phyloP scores from a whole-genome alignment of 306 rosid species.

The Fragaria ananassa region DNA sequence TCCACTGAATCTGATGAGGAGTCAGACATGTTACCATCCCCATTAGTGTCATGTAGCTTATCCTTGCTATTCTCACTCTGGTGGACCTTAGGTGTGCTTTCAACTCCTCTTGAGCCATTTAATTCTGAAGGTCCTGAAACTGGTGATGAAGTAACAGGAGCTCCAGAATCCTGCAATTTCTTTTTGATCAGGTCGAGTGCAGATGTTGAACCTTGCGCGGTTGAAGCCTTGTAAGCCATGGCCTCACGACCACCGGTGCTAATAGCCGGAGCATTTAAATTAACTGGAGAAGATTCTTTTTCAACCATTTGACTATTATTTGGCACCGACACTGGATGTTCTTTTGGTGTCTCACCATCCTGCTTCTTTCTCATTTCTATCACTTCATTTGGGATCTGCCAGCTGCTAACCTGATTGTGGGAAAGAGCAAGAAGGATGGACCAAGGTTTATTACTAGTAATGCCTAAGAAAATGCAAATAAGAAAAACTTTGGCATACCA shows the following conservation, averaged over 20 bases:
- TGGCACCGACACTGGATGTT: conserved; percentile 47
- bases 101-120: conserved; percentile 68
- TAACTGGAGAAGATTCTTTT: conserved; percentile 60
- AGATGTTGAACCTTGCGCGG: conserved; percentile 61
- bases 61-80: conserved; percentile 69
- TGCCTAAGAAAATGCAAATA: background rate
- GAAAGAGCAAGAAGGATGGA: conserved; percentile 19
- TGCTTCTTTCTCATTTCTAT: conserved; percentile 78
- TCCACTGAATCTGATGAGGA: conserved; percentile 96
- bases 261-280: conserved; percentile 85
- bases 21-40: conserved; percentile 67
- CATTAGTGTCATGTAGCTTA: conserved; percentile 73
- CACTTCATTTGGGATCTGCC: conserved; percentile 98
- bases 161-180: conserved; percentile 91
- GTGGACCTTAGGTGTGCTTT: conserved; percentile 53
- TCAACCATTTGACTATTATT: conserved; percentile 56
- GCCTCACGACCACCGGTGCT: conserved; percentile 95
- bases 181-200: conserved; percentile 90
- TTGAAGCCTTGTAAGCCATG: conserved; percentile 53
- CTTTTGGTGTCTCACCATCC: conserved; percentile 60
- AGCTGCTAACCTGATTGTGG: conserved; percentile 74
- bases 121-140: conserved; percentile 59
- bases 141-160: conserved; percentile 72
- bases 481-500: background rate
- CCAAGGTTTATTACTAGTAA: background rate